Conservation (phyloP, 108 stramenopile genomes). For the Cyclotella cryptica region DNA sequence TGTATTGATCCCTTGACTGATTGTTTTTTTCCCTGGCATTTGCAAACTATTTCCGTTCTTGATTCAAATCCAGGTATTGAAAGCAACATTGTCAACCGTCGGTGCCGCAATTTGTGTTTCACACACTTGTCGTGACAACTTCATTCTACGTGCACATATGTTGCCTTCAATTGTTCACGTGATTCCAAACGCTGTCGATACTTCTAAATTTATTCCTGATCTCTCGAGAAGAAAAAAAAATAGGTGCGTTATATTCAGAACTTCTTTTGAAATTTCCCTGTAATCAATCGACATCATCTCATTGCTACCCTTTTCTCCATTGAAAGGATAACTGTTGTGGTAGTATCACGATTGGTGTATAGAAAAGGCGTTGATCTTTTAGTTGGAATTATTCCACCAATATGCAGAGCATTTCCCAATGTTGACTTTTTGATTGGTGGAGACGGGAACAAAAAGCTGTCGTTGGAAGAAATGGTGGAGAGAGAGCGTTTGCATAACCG, state of each 20-base stretch:
- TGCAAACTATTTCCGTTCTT: neutral
- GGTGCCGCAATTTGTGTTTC: constrained; percentile 96
- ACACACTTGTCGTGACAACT: constrained; percentile 95
- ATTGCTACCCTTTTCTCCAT: neutral
- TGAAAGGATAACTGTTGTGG: no score
- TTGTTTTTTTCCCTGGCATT: neutral
- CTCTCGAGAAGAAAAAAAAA: constrained; percentile 55
- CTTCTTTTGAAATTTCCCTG: neutral
- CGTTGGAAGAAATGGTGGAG: constrained; percentile 97
- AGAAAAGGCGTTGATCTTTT: no score
- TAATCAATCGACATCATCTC: neutral
- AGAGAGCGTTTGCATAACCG: constrained; percentile 93
- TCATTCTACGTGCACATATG: constrained; percentile 85
- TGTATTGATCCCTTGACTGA: neutral
- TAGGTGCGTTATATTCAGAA: constrained; percentile 28
- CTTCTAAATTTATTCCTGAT: constrained; percentile 90
- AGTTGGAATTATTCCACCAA: constrained; percentile 89
- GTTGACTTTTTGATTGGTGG: constrained; percentile 98
- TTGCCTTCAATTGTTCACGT: constrained; percentile 77
- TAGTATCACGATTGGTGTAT: no score
- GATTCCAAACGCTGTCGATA: constrained; percentile 98
- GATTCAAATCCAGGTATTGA: constrained; percentile 57
- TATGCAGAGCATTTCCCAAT: constrained; percentile 79
- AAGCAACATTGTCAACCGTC: constrained; percentile 90
- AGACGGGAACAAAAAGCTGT: constrained; percentile 91